A percentile compares a stretch with the other conserved stretches of the same genome.
Conservation (phyloP, 2,329 filamentous ascomycete genomes). For the Aspergillus texensis region DNA sequence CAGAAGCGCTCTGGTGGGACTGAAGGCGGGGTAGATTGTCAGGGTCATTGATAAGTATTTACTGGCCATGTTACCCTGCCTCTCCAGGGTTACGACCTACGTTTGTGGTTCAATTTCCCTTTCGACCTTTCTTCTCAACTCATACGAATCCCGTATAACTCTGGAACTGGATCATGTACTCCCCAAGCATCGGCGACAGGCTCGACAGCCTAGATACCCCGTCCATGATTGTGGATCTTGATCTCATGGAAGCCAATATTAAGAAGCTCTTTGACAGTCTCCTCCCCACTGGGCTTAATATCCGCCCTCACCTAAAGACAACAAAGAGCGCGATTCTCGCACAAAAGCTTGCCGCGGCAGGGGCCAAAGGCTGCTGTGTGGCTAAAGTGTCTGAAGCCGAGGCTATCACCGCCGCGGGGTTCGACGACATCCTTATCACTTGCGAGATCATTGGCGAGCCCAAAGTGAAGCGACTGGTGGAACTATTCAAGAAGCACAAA, state of each 20-base stretch:
- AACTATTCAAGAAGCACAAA: slow-evolving; percentile 44
- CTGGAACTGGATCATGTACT: slow-evolving; percentile 35
- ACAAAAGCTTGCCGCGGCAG: slow-evolving; percentile 47
- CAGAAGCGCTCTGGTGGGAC: not conserved
- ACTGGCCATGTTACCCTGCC: too few species aligned
- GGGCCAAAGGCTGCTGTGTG: slow-evolving; percentile 55
- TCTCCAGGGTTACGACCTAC: too few species aligned
- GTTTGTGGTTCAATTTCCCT: not conserved
- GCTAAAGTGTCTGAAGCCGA: slow-evolving; percentile 56
- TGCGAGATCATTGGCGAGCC: slow-evolving; percentile 52
- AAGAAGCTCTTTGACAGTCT: slow-evolving; percentile 50
- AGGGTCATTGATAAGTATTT: not conserved
- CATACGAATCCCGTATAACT: accelerated
- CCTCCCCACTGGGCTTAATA: slow-evolving; percentile 48
- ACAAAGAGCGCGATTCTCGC: slow-evolving; percentile 54
- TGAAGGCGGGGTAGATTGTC: not conserved
- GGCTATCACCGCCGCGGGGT: slow-evolving; percentile 46
- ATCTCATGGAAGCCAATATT: slow-evolving; percentile 57
- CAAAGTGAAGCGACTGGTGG: slow-evolving; percentile 53
- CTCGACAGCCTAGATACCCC: slow-evolving; percentile 55
- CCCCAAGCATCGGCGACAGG: slow-evolving; percentile 47
- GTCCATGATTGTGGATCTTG: slow-evolving; percentile 59
- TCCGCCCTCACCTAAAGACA: slow-evolving; percentile 58
- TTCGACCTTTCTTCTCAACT: not conserved
- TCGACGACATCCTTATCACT: slow-evolving; percentile 55